These are phyloP conservation scores for Kwoniella botswanensis DNA, from an alignment of 768 basidiomycete genomes.

Conservation along the genomic window DNA sequence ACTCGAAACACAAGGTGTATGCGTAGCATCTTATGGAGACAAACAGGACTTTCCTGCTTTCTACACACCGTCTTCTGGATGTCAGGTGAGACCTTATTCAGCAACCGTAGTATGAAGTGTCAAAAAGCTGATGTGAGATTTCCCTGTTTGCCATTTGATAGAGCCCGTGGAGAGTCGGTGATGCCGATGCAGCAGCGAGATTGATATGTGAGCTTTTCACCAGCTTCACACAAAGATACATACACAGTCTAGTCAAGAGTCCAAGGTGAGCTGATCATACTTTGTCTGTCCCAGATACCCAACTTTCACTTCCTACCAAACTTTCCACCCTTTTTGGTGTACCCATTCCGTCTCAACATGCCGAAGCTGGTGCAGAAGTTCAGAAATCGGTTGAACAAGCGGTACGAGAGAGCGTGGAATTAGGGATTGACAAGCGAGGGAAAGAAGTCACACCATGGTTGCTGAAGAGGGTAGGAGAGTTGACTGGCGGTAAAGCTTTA, in stretches of 20 bases:
- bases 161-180: slow-evolving; percentile 77
- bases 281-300: slow-evolving; percentile 64
- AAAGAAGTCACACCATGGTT: slow-evolving; percentile 97
- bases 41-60: slow-evolving; percentile 92
- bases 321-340: slow-evolving; percentile 83
- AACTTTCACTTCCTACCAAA: slow-evolving; percentile 71
- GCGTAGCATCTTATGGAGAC: slow-evolving; percentile 77
- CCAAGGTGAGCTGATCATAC: neutral
- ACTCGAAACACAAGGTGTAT: slow-evolving; percentile 88
- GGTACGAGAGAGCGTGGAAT: slow-evolving; percentile 77
- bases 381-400: slow-evolving; percentile 84
- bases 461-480: slow-evolving; percentile 76
- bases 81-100: slow-evolving; percentile 63
- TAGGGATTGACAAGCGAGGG: slow-evolving; percentile 76
- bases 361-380: slow-evolving; percentile 69
- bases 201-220: slow-evolving; percentile 57
- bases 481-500: slow-evolving; percentile 77
- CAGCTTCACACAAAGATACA: neutral
- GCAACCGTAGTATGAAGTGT: neutral
- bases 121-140: slow-evolving; percentile 2
- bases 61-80: slow-evolving; percentile 82
- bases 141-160: slow-evolving; percentile 49
- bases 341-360: slow-evolving; percentile 81
- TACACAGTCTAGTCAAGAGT: no score
- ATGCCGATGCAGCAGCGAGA: slow-evolving; percentile 71